Evolutionary conservation across 2,329 filamentous ascomycete species (phyloP).

Genomic region (Graphilbum fragrans): DNA sequence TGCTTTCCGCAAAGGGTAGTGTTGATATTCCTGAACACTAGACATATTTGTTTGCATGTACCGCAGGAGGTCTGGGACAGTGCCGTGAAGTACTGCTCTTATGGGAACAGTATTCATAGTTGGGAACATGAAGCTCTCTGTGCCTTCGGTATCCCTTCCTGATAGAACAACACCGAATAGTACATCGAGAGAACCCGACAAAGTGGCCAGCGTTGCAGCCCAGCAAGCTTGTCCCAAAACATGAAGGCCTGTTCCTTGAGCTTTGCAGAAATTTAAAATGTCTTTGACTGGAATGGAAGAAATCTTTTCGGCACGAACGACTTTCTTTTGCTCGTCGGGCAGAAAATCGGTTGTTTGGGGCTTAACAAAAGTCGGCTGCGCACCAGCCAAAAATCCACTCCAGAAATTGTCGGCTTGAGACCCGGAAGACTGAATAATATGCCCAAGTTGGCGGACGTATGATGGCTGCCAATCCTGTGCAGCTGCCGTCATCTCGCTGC

Average conservation of each 20-base stretch:
- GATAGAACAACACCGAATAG: conserved; percentile 75
- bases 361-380: conserved; percentile 19
- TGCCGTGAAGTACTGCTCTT: conserved; percentile 61
- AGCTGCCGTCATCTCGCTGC: neutral
- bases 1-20: conserved; percentile 63
- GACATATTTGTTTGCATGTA: conserved; percentile 63
- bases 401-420: conserved; percentile 50
- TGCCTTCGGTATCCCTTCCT: conserved; percentile 64
- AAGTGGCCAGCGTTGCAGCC: conserved; percentile 55
- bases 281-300: conserved; percentile 28
- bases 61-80: conserved; percentile 47
- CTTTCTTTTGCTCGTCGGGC: conserved; percentile 13
- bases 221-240: conserved; percentile 66
- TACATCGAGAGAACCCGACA: conserved; percentile 56
- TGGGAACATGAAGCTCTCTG: conserved; percentile 63
- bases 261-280: conserved; percentile 50
- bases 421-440: conserved; percentile 32
- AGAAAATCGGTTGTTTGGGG: neutral
- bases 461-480: neutral
- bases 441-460: conserved; percentile 26
- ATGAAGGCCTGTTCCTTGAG: conserved; percentile 59
- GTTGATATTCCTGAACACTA: conserved; percentile 57
- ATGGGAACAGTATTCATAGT: conserved; percentile 86
- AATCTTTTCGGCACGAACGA: conserved; percentile 26
- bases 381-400: conserved; percentile 51